Base-by-base conservation (phyloP, 1,284 basidiomycete genomes). In the Cryptococcus sp. region DNA sequence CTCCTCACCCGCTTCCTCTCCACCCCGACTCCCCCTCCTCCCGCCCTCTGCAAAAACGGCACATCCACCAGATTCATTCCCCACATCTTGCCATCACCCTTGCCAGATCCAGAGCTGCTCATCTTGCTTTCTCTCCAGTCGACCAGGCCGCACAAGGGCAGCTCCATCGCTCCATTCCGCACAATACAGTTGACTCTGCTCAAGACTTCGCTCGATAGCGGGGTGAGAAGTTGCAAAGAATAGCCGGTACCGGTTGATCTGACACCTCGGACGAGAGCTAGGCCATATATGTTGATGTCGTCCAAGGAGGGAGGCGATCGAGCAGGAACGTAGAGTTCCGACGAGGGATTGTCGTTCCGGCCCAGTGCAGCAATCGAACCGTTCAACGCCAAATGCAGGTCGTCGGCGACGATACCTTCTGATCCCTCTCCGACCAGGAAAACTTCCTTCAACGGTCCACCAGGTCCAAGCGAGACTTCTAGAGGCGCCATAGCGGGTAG, bases 111-210 rank as follows among this genome's bases (percentile, higher is more conserved):
- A n/a, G n/a, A n/a, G n/a, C n/a, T n/a, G n/a, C n/a, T n/a, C 33
- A 52, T 37, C 35, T 33, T 34, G 34, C 51, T 44, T 24, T 59
- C 58, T 24, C 62, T 47, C 69, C 82, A 85, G 71, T 95, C 89
- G 42, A 97, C 73, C 82, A 91, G 83, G 0, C 85, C 90, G 80
- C 84, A 87, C 0, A 91, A 74, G 0, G 92, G 92, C 0, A 97
- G 73, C 64, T 94, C 89, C 57, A 95, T 75, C 59, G 87, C 86
- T 4, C 92, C 92, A 45, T 69, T 71, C 65, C 87, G 88, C 32
- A 92, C 81, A 1, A 94, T 66, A 14, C 80, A 75, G 77, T 76
- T 24, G 68, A 67, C 32, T 53, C 53, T 5, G 34, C 47, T 25
- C 5, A 91, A 74, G 1, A 77, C 32, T 0, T 59, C 39, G 0